phyloP scores from a whole-genome alignment of 2,329 filamentous ascomycete genomes.

The Hypoxylon sp. region DNA sequence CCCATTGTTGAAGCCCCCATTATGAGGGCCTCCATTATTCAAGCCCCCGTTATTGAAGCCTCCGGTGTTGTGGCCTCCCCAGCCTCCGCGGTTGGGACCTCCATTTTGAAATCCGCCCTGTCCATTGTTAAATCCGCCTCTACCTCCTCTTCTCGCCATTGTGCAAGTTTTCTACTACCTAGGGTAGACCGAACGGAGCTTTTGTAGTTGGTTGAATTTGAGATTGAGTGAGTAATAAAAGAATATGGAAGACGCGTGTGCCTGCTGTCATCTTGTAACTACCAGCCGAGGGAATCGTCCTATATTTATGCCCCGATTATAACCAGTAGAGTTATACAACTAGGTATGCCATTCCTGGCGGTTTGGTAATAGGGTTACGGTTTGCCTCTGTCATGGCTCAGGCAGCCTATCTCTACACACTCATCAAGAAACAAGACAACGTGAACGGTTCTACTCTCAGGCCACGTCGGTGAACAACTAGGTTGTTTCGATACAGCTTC shows the following conservation, averaged over 20 bases:
- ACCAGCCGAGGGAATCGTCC: not conserved
- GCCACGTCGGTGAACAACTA: not conserved
- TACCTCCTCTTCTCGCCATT: too few relatives aligned
- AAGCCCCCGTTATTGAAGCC: too few relatives aligned
- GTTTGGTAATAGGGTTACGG: not conserved
- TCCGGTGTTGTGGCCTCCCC: too few relatives aligned
- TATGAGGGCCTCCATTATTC: not conserved
- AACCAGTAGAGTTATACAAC: not conserved
- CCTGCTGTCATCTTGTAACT: not conserved
- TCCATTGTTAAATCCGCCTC: too few relatives aligned
- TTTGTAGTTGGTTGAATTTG: too few relatives aligned
- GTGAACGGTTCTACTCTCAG: not conserved
- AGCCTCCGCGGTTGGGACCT: too few relatives aligned
- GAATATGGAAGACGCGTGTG: too few relatives aligned
- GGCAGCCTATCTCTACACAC: not conserved
- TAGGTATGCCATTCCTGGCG: not conserved
- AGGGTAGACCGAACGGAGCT: too few relatives aligned
- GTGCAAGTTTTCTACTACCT: too few relatives aligned
- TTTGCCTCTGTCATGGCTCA: not conserved
- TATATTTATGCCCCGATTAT: not conserved
- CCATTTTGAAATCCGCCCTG: too few relatives aligned
- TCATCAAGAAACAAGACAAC: not conserved
- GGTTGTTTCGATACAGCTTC: not conserved
- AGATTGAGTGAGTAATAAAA: too few relatives aligned
- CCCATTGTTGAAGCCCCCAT: not conserved